These are phyloP conservation scores for Picochlorum sp. DNA, from an alignment of 139 green algal species.

Conservation along the genomic window DNA sequence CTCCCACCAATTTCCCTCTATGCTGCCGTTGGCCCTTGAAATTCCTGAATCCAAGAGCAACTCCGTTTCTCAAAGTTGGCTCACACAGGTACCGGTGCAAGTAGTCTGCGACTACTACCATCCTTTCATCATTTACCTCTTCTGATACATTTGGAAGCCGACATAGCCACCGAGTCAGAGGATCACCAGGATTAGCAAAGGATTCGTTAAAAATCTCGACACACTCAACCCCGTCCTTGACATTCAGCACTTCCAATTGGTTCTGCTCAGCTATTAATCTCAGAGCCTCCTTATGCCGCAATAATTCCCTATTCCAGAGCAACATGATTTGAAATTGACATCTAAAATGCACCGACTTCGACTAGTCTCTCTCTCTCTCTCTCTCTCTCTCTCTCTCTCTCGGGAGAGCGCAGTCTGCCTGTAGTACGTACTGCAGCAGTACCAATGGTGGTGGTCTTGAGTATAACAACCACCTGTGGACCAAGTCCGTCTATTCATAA, in stretches of 20 bases:
- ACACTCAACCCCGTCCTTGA: background rate
- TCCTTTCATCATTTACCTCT: background rate
- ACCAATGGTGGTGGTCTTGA: too few species aligned
- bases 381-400: too few species aligned
- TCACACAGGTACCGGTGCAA: background rate
- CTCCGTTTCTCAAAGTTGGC: background rate
- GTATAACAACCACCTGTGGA: too few species aligned
- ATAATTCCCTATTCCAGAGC: too few species aligned
- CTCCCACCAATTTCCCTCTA: background rate
- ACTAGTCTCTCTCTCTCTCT: too few species aligned
- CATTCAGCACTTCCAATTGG: background rate
- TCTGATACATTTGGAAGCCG: background rate
- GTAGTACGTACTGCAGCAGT: too few species aligned
- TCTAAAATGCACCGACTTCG: too few species aligned
- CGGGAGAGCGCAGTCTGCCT: too few species aligned
- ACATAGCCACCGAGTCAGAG: background rate
- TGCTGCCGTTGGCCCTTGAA: too few species aligned
- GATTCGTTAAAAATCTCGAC: background rate
- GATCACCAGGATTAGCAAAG: background rate
- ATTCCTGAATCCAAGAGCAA: background rate
- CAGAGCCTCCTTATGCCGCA: background rate
- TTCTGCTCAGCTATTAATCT: background rate
- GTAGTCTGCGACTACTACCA: background rate
- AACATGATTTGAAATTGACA: too few species aligned
- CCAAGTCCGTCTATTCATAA: too few species aligned